phyloP scores from a whole-genome alignment of 1,284 basidiomycete species.

The Apiotrichum montevideense region DNA sequence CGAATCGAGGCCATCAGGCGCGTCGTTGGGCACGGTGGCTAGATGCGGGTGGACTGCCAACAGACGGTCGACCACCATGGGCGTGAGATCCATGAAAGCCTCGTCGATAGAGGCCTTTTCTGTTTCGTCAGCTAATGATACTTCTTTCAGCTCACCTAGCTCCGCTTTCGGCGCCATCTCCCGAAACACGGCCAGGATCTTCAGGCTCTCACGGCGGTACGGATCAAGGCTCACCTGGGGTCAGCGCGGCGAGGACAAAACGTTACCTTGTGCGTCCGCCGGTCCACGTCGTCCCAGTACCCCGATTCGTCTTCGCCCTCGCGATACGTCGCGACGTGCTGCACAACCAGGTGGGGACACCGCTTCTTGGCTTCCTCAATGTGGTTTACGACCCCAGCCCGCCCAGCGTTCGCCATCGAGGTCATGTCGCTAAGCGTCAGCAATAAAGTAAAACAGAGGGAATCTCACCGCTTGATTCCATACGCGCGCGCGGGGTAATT shows the following conservation, averaged over 20 bases:
- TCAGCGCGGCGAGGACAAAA: neutral
- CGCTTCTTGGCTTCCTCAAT: constrained; percentile 71
- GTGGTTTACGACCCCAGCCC: neutral
- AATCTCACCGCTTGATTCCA: constrained; percentile 64
- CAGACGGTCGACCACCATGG: constrained; percentile 65
- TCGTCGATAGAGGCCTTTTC: constrained; percentile 67
- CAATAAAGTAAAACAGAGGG: neutral
- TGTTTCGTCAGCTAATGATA: constrained; percentile 33
- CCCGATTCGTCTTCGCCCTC: constrained; percentile 82
- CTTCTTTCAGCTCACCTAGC: constrained; percentile 52
- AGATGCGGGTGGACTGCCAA: constrained; percentile 72
- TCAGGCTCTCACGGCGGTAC: constrained; percentile 83
- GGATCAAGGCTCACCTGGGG: constrained; percentile 83
- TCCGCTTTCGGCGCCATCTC: constrained; percentile 64
- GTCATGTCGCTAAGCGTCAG: neutral
- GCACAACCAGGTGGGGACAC: constrained; percentile 75
- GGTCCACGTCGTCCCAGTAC: constrained; percentile 81
- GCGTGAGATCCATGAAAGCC: constrained; percentile 83
- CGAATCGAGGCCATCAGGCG: constrained; percentile 67
- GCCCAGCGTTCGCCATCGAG: neutral
- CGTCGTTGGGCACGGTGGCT: constrained; percentile 59
- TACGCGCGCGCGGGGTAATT: constrained; percentile 90
- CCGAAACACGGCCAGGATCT: constrained; percentile 81
- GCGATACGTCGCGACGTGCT: constrained; percentile 86
- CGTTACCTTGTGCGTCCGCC: constrained; percentile 83